Evolutionary conservation across 208 protist species (phyloP), one percentile per base, ranked within the genome.

Genomic region (Herpetomonas tarakana): DNA sequence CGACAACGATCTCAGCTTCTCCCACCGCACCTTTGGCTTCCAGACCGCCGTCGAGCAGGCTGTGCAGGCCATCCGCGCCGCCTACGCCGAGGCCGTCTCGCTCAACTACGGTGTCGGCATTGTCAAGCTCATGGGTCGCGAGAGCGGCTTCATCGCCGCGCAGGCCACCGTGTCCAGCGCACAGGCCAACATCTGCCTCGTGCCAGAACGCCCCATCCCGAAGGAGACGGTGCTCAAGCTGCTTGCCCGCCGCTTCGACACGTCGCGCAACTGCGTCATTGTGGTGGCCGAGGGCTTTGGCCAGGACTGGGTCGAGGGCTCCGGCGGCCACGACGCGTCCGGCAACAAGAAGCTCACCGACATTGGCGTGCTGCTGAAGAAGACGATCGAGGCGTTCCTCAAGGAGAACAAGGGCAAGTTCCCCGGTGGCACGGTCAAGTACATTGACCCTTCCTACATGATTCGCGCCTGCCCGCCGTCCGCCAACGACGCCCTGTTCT

Each of bases 371-470:
- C 71, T 96, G 25, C 75, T 98, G 7, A 94, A 86, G 71, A 79
- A 96, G 66, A 67, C 67, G 54, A 74, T 98, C 54, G 71, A 91
- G 61, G 67, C 76, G 55, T 87, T 74, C 64, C 65, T 97, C 22
- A 92, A 94, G 59, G 76, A 61, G 28, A 88, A 86, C 71, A 66
- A 74, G 55, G 61, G 61, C 22, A 65, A 71, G 52, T 95, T 86
- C 64, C 85, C 88, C 18, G 44, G 87, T 35, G 76, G 58, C 21
- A 92, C 79, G 22, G 83, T 96, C 39, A 97, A 96, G 76, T 98
- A 98, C 79, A 98, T 98, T 65, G 97, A 98, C 83, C 97, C 97
- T 38, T 96, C 91, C 0, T 98, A 98, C 81, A 97, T 95, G 78
- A 95, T 98, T 55, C 91, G 96, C 62, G 91, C 95, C 19, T 94